phyloP scores from a whole-genome alignment of 1,139 yeast genomes.

The Meyerozyma athensensis region DNA sequence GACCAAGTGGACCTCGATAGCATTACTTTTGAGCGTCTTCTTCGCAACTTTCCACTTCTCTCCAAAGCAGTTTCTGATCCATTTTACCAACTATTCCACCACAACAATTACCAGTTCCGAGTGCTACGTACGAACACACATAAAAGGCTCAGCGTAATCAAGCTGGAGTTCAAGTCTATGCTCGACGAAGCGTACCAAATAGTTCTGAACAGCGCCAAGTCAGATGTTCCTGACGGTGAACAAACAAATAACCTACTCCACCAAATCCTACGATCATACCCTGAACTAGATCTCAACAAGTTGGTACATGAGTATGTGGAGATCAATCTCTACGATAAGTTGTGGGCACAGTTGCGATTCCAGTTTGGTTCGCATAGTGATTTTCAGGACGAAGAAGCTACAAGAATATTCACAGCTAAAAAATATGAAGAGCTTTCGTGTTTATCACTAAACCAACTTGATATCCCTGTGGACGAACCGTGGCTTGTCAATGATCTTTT shows the following conservation, averaged over 20 bases:
- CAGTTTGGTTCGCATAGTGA: slow-evolving; percentile 34
- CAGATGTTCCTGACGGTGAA: slow-evolving; percentile 34
- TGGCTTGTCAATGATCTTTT: slow-evolving; percentile 42
- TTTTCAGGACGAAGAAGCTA: slow-evolving; percentile 26
- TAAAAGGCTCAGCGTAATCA: slow-evolving; percentile 25
- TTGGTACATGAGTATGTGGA: slow-evolving; percentile 70
- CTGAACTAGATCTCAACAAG: slow-evolving; percentile 48
- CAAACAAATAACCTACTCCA: slow-evolving; percentile 30
- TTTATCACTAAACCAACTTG: slow-evolving; percentile 71
- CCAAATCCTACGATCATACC: slow-evolving; percentile 29
- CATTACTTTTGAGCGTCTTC: slow-evolving; percentile 27
- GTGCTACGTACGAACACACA: slow-evolving; percentile 27
- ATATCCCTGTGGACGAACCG: slow-evolving; percentile 45
- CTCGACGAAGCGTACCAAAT: slow-evolving; percentile 35
- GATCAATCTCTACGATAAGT: slow-evolving; percentile 54
- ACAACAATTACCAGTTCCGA: slow-evolving; percentile 34
- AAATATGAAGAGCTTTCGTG: slow-evolving; percentile 41
- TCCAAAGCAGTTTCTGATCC: slow-evolving; percentile 45
- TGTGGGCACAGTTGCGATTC: slow-evolving; percentile 51
- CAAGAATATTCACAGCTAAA: slow-evolving; percentile 23
- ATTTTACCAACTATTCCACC: slow-evolving; percentile 41
- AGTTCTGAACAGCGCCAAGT: slow-evolving; percentile 38
- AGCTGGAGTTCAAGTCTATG: slow-evolving; percentile 29
- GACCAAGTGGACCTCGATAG: slow-evolving; percentile 4
- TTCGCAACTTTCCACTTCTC: slow-evolving; percentile 44